Base-by-base conservation (phyloP, 345 rosid genomes). In the Clarkia xantiana region DNA sequence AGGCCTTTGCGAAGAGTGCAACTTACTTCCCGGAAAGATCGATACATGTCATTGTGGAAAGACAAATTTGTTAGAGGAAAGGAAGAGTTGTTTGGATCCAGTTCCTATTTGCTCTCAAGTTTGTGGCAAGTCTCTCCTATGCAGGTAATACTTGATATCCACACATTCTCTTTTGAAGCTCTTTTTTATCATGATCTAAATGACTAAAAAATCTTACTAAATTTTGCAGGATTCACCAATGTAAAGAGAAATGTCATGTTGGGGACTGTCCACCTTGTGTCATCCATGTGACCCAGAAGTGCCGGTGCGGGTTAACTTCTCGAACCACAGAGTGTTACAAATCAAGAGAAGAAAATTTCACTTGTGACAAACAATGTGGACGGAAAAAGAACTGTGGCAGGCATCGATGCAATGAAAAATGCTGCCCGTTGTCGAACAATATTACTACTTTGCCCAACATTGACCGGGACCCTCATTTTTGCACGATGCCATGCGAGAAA, bases 311-410 rank as follows among this genome's bases (percentile, higher is more conserved):
- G 55, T 82, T 81, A 49, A 78, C 87, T 54, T 81, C 81, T 36
- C 68, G 81, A 67, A 76, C 58, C 53, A 81, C 80, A 22, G 90
- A 84, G 55, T 91, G 96, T 71, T 76, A 71, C 72, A 71, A 62
- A 57, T 76, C 79, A 50, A 72, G 70, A 54, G 54, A 53, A 62
- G 86, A 84, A 44, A 69, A 63, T 43, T 78, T 91, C 66, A 68
- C 70, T 18, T 87, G 96, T 40, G 75, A 78, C 34, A 91, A 84
- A 64, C 76, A 82, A 51, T 91, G 98, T 56, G 85, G 89, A 36
- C 63, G 65, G 48, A 91, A 91, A 79, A 91, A 86, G 64, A 86
- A 64, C 45, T 91, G 95, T 38, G 96, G 98, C 51, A 80, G 98
- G 62, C 96, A 87, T 51, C 73, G 96, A 15, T 91, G 96, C 48